phyloP scores from a whole-genome alignment of 2,329 filamentous ascomycete genomes.

The Penicillium nordicum region DNA sequence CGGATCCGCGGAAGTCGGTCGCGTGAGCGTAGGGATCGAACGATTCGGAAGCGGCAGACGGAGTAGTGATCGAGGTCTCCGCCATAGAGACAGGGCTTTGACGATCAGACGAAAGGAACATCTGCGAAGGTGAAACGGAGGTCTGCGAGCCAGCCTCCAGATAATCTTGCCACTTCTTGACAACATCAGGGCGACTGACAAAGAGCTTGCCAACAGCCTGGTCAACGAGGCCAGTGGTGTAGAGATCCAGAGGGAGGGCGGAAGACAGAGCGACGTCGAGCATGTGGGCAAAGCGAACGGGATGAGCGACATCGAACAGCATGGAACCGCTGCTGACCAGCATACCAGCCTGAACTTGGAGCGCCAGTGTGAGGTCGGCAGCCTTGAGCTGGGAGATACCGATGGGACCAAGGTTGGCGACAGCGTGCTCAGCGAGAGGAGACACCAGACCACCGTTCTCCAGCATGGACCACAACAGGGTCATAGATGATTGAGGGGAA shows the following conservation, averaged over 20 bases:
- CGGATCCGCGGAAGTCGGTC: conserved; percentile 91
- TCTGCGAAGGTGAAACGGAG: conserved; percentile 19
- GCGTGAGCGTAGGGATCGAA: conserved; percentile 88
- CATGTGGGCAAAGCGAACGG: conserved; percentile 60
- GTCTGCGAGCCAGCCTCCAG: conserved; percentile 45
- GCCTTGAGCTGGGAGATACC: conserved; percentile 55
- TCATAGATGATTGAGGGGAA: conserved; percentile 55
- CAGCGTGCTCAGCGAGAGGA: conserved; percentile 57
- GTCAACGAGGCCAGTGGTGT: conserved; percentile 57
- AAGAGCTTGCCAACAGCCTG: conserved; percentile 55
- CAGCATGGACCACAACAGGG: conserved; percentile 61
- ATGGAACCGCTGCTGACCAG: conserved; percentile 39
- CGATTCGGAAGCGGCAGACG: conserved; percentile 69
- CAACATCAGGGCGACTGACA: conserved; percentile 44
- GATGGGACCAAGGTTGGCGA: conserved; percentile 59
- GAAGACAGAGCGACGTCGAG: conserved; percentile 56
- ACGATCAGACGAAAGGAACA: conserved; percentile 36
- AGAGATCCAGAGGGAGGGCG: conserved; percentile 52
- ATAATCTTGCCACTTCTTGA: conserved; percentile 58
- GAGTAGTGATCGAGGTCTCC: conserved; percentile 51
- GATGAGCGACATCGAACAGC: conserved; percentile 54
- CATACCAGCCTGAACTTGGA: conserved; percentile 57
- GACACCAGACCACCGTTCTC: conserved; percentile 62
- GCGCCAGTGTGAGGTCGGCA: conserved; percentile 54
- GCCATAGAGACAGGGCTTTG: conserved; percentile 39